These are phyloP conservation scores for Talaromyces sp. DNA, from an alignment of 2,329 filamentous ascomycete species.

Conservation along the genomic window DNA sequence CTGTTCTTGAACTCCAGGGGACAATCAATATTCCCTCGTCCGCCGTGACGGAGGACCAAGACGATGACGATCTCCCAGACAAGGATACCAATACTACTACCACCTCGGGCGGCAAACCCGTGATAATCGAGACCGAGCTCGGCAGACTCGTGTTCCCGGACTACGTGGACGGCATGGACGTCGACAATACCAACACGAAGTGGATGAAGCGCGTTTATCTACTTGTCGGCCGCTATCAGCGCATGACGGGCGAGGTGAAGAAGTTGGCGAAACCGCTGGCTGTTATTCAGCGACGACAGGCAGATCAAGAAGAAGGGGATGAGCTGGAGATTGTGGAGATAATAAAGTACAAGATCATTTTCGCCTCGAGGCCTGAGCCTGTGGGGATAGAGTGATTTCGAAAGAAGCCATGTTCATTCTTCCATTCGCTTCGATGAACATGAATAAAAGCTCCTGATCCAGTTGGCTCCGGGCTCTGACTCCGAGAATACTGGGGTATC, in stretches of 20 bases:
- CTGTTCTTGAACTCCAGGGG: conserved; percentile 87
- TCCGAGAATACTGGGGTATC: background rate
- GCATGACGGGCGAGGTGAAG: conserved; percentile 84
- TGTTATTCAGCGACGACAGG: conserved; percentile 55
- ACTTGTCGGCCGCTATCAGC: conserved; percentile 82
- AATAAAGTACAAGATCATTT: conserved; percentile 79
- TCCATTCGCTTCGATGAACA: background rate
- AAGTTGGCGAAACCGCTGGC: conserved; percentile 74
- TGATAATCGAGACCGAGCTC: conserved; percentile 47
- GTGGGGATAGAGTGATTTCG: conserved; percentile 46
- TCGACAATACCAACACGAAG: conserved; percentile 49
- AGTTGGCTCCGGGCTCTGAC: background rate
- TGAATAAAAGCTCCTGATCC: background rate
- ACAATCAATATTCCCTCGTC: conserved; percentile 66
- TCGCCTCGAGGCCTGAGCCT: conserved; percentile 78
- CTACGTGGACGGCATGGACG: conserved; percentile 50
- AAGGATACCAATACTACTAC: no score
- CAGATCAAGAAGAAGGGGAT: conserved; percentile 16
- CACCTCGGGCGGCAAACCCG: background rate
- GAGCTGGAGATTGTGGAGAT: conserved; percentile 72
- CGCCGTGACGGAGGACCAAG: conserved; percentile 5
- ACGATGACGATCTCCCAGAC: conserved; percentile 16
- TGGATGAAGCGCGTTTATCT: conserved; percentile 92
- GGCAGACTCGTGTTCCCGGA: conserved; percentile 75
- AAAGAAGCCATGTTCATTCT: background rate